Evolutionary conservation across 2,329 filamentous ascomycete species (phyloP), one percentile per base, ranked within the genome.

Genomic region (Penicillium sp.): DNA sequence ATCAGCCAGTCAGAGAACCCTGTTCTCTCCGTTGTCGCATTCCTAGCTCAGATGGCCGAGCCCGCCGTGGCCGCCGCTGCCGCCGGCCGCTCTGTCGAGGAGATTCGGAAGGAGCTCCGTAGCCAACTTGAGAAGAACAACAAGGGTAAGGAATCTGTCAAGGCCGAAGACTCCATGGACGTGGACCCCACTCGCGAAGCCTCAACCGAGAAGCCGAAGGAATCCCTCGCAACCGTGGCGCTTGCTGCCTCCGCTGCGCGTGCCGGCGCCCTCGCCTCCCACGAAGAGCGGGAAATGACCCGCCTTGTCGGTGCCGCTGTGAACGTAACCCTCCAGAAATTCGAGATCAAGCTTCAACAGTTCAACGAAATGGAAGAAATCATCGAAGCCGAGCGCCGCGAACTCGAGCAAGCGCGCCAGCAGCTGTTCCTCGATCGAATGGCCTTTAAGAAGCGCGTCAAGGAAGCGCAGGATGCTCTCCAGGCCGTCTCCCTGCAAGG

Each of bases 201-300:
- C 18, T 67, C 65, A 24, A 45, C 60, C 15, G 51, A 78, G 64
- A 56, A 80, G 55, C 72, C 28, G 75, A 81, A 29, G 81, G 74
- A 57, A 72, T 77, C 57, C 61, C 74, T 66, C 57, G 85, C 90
- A 6, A 92, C 86, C 28, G 86, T 96, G 51, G 90, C 92, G 2
- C 82, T 99, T 45, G 91, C 90, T 16, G 84, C 92, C 8, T 88
- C 93, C 57, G 92, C 92, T 12, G 91, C 90, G 2, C 89, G 94
- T 55, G 85, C 92, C 1, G 88, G 89, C 7, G 94, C 88, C 3
- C 85, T 99, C 31, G 92, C 93, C 26, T 96, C 93, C 3, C 91
- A 97, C 64, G 93, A 97, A 72, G 94, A 99, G 73, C 89, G 95
- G 52, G 91, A 96, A 74, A 94, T 97, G 84, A 95, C 92, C 18